Evolutionary conservation across 768 basidiomycete species (phyloP).

Genomic region (Daedaleopsis sinensis): DNA sequence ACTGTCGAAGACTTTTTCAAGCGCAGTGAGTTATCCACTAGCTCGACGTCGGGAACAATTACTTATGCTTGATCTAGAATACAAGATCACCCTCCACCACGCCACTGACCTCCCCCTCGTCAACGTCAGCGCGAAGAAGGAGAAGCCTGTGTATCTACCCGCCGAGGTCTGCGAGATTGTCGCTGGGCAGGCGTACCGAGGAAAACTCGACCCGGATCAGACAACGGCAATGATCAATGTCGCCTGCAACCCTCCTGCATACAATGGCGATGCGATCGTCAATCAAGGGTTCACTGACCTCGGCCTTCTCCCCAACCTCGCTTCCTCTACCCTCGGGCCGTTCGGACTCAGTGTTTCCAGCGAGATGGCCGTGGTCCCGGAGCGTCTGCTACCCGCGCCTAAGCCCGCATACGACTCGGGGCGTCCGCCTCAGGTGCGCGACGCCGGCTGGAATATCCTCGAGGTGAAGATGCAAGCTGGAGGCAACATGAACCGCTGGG

Average conservation of each 20-base stretch:
- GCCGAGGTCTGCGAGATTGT: slow-evolving; percentile 73
- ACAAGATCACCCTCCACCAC: slow-evolving; percentile 52
- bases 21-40: slow-evolving; percentile 51
- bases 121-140: slow-evolving; percentile 33
- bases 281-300: slow-evolving; percentile 58
- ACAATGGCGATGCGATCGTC: slow-evolving; percentile 62
- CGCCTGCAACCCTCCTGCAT: slow-evolving; percentile 64
- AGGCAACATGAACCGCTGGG: slow-evolving; percentile 58
- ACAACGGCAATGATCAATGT: slow-evolving; percentile 70
- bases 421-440: slow-evolving; percentile 40
- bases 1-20: slow-evolving; percentile 68
- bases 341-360: slow-evolving; percentile 61
- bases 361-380: slow-evolving; percentile 68
- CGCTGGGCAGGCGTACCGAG: slow-evolving; percentile 60
- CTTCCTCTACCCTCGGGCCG: slow-evolving; percentile 42
- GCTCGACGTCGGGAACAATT: neutral
- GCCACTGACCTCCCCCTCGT: slow-evolving; percentile 40
- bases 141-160: slow-evolving; percentile 50
- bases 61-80: slow-evolving; percentile 45
- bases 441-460: slow-evolving; percentile 80
- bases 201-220: slow-evolving; percentile 60
- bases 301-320: slow-evolving; percentile 47
- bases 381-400: slow-evolving; percentile 64
- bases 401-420: slow-evolving; percentile 55
- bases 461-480: slow-evolving; percentile 68